Base-by-base conservation (phyloP, 1,284 basidiomycete species). In the Heterobasidion parviporum region DNA sequence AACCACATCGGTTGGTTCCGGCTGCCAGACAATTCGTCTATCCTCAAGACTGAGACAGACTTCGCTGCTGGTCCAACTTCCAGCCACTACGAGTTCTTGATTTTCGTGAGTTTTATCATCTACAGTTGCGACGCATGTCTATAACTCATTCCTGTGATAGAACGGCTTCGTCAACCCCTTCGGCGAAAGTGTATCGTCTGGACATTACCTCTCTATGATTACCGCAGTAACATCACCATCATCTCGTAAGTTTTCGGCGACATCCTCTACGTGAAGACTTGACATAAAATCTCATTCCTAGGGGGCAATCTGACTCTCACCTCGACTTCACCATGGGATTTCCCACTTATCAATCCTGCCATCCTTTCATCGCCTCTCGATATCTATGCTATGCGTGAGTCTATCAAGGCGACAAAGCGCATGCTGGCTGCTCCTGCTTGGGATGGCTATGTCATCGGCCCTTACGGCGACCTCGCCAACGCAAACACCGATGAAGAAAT, bases 11-110 rank as follows among this genome's bases (percentile, higher is more conserved):
- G 56, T 1, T 74, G 64, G 54, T 54, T 67, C 7, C 64, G 73
- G 32, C 45, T 75, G 18, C 65, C 69, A 8, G 46, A 57, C 2
- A 64, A 71, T 52, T 62, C 70, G 1, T 53, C 64, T 2, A 64
- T 71, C 6, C 67, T 74, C 56, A 43, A 63, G 2, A 59, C 54
- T 2, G 54, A 60, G n/a, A 47, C 49, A 6, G 74, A 77, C 57
- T 72, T 74, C 7, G 63, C 73, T 34, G 63, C 71, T 9, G 74
- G 74, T 1, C 67, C 66, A 1, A 60, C 58, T 6, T 60, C 62
- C 7, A 48, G 49, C 7, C 57, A 59, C 49, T 59, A 54, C 33
- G 57, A 59, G 32, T 46, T 56, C n/a, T 47, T 63, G 15, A 52
- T 60, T 33, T 35, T 55, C 26, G 57, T 61, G 38, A 43, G 52